phyloP scores from a whole-genome alignment of 352 stramenopile species.

The Globisporangium abappressorium region DNA sequence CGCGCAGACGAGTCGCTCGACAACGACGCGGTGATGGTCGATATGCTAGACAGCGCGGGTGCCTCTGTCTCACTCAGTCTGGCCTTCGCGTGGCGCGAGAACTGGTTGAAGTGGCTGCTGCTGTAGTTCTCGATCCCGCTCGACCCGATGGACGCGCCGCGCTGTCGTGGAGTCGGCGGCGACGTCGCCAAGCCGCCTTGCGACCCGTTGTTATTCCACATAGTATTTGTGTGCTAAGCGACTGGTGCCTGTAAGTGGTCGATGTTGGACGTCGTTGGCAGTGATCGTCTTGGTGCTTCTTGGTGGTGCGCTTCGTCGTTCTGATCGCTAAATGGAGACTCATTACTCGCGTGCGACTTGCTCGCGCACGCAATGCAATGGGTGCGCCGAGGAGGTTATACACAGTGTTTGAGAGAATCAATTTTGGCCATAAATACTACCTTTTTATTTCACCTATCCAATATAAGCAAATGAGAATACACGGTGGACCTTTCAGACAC shows the following conservation, averaged over 20 bases:
- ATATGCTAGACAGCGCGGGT: background rate
- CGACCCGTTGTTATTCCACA: background rate
- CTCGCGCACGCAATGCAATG: background rate
- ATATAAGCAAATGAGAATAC: background rate
- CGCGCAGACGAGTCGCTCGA: conserved; percentile 2
- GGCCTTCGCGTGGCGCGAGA: conserved; percentile 17
- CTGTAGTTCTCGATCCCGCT: conserved; percentile 13
- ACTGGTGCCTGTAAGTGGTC: background rate
- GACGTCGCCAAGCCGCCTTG: conserved; percentile 1
- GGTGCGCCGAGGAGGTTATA: background rate
- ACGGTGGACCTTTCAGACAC: background rate
- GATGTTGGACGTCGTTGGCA: background rate
- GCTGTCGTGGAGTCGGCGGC: conserved; percentile 12
- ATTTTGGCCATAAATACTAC: background rate
- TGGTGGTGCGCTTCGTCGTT: background rate
- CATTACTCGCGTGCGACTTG: background rate
- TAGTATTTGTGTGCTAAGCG: background rate
- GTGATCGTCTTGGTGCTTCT: background rate
- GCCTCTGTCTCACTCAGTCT: conserved; percentile 11
- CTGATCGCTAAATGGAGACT: background rate
- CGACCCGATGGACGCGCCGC: conserved; percentile 17
- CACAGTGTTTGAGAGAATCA: background rate
- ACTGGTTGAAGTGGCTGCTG: conserved; percentile 14
- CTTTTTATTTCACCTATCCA: background rate
- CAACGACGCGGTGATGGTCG: background rate